phyloP scores from a whole-genome alignment of 768 basidiomycete genomes.

The Trametes cinnabarina region DNA sequence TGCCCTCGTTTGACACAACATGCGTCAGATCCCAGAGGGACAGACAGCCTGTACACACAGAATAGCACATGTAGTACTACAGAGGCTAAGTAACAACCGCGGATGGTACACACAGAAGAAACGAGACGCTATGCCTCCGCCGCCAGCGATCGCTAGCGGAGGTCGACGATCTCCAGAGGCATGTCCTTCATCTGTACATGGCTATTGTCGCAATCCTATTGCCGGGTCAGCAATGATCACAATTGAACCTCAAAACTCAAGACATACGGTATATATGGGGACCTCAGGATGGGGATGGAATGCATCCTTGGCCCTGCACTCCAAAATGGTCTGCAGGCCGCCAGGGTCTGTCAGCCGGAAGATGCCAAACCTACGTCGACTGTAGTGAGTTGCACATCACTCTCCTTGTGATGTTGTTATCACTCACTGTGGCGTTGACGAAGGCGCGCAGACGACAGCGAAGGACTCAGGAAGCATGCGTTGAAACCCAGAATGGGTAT shows the following conservation, averaged over 20 bases:
- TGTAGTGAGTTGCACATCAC: constrained; percentile 4
- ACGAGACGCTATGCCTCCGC: neutral
- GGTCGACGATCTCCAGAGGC: constrained; percentile 79
- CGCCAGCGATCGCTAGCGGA: constrained; percentile 39
- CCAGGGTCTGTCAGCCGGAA: constrained; percentile 89
- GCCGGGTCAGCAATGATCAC: neutral
- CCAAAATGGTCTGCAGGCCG: constrained; percentile 68
- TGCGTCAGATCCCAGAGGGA: neutral
- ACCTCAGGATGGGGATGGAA: constrained; percentile 86
- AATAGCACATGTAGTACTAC: no score
- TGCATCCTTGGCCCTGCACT: constrained; percentile 67
- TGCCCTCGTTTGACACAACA: no score
- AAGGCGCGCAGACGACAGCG: constrained; percentile 89
- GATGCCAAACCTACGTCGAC: constrained; percentile 65
- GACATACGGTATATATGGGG: constrained; percentile 82
- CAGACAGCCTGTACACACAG: neutral
- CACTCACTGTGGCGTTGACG: constrained; percentile 68
- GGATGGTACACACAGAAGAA: neutral
- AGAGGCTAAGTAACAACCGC: neutral
- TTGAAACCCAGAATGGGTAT: constrained; percentile 89
- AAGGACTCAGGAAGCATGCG: constrained; percentile 88
- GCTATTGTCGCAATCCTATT: constrained; percentile 81
- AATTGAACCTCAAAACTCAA: no score
- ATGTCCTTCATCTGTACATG: constrained; percentile 79
- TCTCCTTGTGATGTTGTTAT: neutral